Base-by-base conservation (phyloP, 2,329 filamentous ascomycete genomes). In the Fusarium metavorans region DNA sequence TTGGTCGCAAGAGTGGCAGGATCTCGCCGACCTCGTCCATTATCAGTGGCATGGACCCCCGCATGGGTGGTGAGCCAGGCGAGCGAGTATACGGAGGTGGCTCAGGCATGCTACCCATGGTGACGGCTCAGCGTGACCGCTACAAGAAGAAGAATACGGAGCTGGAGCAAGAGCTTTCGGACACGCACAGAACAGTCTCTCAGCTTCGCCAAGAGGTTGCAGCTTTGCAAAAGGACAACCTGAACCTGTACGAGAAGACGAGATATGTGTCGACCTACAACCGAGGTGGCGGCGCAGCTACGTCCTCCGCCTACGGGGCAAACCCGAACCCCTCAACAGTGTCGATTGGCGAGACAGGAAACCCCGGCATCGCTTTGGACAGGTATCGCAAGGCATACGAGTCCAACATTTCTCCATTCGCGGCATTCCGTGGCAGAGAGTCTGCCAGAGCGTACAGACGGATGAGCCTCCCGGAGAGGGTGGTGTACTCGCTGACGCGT, bases 131-230 rank as follows among this genome's bases (percentile, higher is more conserved):
- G 84, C 93, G 97, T 71, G 97, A 99, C 84, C 94, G 97, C 61
- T 99, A 98, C 90, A 98, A 98, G 88, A 95, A 97, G 87, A 94
- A 95, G 80, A 98, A 98, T 75, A 86, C 91, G 0, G 94, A 99
- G 81, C 90, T 99, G 25, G 97, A 98, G 84, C 91, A 93, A 70
- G 96, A 98, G 80, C 87, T 98, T 11, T 95, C 95, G 7, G 95
- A 97, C 75, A 90, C 90, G 37, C 95, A 98, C 82, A 89, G 91
- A 56, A 93, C 90, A 0, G 92, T 98, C 25, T 96, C 95, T 23
- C 93, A 95, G 39, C 87, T 99, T 56, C 92, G 97, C 50, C 94
- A 97, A 78, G 97, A 99, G 82, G 91, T 98, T 70, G 93, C 95
- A 7, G 94, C 95, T 2, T 87, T 99, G 45, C 97, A 99, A 81